Percentiles rank a stretch among this genome's conserved stretches.
These are phyloP conservation scores for Amyloporia xantha DNA, from an alignment of 768 basidiomycete genomes.

Conservation along the genomic window DNA sequence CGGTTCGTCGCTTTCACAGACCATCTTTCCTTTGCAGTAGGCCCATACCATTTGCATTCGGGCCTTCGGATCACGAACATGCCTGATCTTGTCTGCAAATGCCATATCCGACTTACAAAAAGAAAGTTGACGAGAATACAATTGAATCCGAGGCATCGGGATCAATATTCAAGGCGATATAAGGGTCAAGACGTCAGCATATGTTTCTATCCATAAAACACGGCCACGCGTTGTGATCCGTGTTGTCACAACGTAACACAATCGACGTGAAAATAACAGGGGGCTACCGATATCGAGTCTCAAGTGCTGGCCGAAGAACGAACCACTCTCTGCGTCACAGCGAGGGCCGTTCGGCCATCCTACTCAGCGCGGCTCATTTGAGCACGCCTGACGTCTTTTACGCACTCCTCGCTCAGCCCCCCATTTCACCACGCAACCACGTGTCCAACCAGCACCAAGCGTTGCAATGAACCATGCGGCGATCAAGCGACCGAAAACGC, in stretches of 20 bases:
- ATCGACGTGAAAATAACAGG: conserved; percentile 44
- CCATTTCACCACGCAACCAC: conserved; percentile 92
- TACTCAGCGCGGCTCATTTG: conserved; percentile 29
- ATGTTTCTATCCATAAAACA: conserved; percentile 27
- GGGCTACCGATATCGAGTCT: conserved; percentile 51
- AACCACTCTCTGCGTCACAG: conserved; percentile 71
- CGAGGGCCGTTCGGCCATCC: conserved; percentile 42
- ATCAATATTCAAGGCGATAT: conserved; percentile 32
- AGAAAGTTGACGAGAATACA: conserved; percentile 12
- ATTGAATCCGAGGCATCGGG: conserved; percentile 4
- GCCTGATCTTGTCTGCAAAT: conserved; percentile 84
- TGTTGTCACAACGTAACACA: conserved; percentile 19
- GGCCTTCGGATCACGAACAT: conserved; percentile 78
- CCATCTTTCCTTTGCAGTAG: conserved; percentile 82
- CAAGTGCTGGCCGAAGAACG: conserved; percentile 55
- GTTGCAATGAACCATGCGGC: conserved; percentile 69
- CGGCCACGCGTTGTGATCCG: conserved; percentile 23
- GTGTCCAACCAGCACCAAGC: conserved; percentile 78
- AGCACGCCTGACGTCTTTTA: conserved; percentile 32
- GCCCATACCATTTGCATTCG: conserved; percentile 84
- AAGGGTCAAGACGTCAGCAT: conserved; percentile 62
- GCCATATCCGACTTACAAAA: conserved; percentile 69
- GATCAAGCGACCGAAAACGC: conserved; percentile 95
- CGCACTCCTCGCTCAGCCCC: conserved; percentile 96
- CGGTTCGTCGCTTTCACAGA: conserved; percentile 84